Conservation (phyloP, 495 filamentous ascomycete species). For the Tuber melanosporum region DNA sequence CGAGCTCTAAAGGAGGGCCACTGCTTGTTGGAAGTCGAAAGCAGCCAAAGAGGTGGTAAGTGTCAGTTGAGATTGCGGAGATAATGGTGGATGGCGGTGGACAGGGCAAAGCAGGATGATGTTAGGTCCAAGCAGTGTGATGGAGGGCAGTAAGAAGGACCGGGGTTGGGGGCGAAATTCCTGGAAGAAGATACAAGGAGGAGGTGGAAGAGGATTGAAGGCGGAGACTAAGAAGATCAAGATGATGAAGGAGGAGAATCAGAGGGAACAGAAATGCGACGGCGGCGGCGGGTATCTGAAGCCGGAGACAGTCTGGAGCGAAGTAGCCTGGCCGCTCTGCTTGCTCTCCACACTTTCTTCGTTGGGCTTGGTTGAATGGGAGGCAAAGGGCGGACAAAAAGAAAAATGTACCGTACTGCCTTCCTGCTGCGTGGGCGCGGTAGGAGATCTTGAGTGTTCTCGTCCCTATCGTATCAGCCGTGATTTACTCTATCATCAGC, state of each 20-base stretch:
- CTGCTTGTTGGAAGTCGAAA: not conserved
- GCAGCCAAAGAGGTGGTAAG: not conserved
- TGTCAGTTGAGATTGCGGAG: not conserved
- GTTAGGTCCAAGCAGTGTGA: constrained; percentile 13
- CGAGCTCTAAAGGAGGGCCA: not conserved
- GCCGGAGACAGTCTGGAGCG: not conserved
- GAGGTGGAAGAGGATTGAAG: constrained; percentile 21
- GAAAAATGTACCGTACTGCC: not conserved
- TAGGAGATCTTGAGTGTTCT: constrained; percentile 5
- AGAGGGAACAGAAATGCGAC: constrained; percentile 5
- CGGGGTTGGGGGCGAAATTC: constrained; percentile 26
- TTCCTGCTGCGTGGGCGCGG: not conserved
- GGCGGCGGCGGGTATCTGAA: constrained; percentile 1
- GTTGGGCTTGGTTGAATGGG: constrained; percentile 1
- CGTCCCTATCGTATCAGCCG: constrained; percentile 12
- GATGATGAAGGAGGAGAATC: constrained; percentile 15
- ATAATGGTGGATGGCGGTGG: constrained; percentile 3
- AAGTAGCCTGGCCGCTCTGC: constrained; percentile 8
- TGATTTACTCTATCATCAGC: constrained; percentile 24
- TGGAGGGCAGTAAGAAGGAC: constrained; percentile 29
- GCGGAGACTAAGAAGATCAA: constrained; percentile 21
- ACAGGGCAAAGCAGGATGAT: constrained; percentile 14
- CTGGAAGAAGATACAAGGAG: constrained; percentile 17
- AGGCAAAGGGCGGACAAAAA: not conserved
- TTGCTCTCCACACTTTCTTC: constrained; percentile 24